Conservation (phyloP, 2,329 filamentous ascomycete genomes). For the Phaeoacremonium minimum region DNA sequence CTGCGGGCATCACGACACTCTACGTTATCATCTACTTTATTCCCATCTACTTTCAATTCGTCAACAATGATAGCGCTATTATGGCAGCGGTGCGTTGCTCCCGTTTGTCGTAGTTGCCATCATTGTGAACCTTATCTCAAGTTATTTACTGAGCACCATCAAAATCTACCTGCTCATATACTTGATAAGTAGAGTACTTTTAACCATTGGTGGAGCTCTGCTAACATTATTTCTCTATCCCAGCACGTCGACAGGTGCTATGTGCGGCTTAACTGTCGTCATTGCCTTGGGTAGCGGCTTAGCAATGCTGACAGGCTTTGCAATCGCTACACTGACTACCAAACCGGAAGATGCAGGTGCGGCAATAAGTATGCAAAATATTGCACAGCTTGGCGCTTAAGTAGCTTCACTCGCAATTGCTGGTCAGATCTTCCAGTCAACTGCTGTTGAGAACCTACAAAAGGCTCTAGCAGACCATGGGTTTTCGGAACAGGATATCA, state of each 20-base stretch:
- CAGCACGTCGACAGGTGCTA: slow-evolving; percentile 6
- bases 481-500: slow-evolving; percentile 20
- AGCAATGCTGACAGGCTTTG: slow-evolving; percentile 14
- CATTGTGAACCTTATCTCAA: slow-evolving; percentile 6
- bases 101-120: slow-evolving; percentile 31
- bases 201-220: slow-evolving; percentile 11
- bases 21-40: slow-evolving; percentile 42
- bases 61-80: slow-evolving; percentile 30
- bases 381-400: slow-evolving; percentile 19
- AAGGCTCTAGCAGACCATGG: slow-evolving; percentile 19
- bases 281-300: slow-evolving; percentile 13
- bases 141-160: slow-evolving; percentile 5
- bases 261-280: slow-evolving; percentile 15
- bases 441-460: slow-evolving; percentile 14
- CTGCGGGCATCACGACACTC: slow-evolving; percentile 21
- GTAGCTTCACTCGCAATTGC: slow-evolving; percentile 19
- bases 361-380: slow-evolving; percentile 20
- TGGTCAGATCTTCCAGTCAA: slow-evolving; percentile 25
- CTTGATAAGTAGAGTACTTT: slow-evolving; percentile 9
- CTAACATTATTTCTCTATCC: slow-evolving; percentile 13
- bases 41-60: slow-evolving; percentile 48
- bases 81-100: slow-evolving; percentile 33
- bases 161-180: slow-evolving; percentile 15
- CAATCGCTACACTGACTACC: slow-evolving; percentile 18
- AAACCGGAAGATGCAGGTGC: slow-evolving; percentile 9